These are phyloP conservation scores for Aspergillus intermedius DNA, from an alignment of 2,329 filamentous ascomycete species.

Conservation along the genomic window DNA sequence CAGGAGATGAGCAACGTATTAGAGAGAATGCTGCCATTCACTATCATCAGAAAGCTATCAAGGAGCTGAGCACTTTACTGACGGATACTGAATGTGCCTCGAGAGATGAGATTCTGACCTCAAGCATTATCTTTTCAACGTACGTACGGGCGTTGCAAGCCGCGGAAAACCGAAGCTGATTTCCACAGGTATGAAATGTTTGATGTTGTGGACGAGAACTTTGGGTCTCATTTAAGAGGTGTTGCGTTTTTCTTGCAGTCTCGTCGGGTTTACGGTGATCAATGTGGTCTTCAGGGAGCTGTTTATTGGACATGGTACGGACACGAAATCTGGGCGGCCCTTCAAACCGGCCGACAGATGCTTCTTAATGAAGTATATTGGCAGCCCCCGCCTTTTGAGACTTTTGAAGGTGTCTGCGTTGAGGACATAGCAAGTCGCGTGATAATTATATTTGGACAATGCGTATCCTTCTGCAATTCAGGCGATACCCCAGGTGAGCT, in stretches of 20 bases:
- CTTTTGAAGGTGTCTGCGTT: conserved; percentile 1
- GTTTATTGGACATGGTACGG: conserved; percentile 6
- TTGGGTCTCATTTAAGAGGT: conserved; percentile 3
- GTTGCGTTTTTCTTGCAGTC: conserved; percentile 1
- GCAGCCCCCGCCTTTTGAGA: neutral
- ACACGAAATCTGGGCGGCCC: conserved; percentile 3
- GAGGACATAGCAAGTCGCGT: conserved; percentile 2
- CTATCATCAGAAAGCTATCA: conserved; percentile 2
- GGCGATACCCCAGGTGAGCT: neutral
- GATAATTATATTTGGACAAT: conserved; percentile 3
- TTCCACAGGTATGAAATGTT: conserved; percentile 2
- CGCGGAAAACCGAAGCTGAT: no score
- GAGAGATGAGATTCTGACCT: conserved; percentile 2
- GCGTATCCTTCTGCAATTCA: neutral
- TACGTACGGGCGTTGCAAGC: neutral
- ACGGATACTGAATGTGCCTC: neutral
- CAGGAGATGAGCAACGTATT: neutral
- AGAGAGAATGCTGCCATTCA: neutral
- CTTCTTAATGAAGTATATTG: conserved; percentile 3
- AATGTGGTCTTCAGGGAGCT: neutral
- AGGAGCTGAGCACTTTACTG: conserved; percentile 1
- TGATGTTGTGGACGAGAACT: conserved; percentile 2
- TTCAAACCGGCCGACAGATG: conserved; percentile 3
- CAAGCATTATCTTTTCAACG: conserved; percentile 4
- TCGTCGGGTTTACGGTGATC: conserved; percentile 1